Percentiles rank a stretch among this genome's conserved stretches.
Conservation (phyloP, 371 early-diverging fungal species). For the Apophysomyces ossiformis region DNA sequence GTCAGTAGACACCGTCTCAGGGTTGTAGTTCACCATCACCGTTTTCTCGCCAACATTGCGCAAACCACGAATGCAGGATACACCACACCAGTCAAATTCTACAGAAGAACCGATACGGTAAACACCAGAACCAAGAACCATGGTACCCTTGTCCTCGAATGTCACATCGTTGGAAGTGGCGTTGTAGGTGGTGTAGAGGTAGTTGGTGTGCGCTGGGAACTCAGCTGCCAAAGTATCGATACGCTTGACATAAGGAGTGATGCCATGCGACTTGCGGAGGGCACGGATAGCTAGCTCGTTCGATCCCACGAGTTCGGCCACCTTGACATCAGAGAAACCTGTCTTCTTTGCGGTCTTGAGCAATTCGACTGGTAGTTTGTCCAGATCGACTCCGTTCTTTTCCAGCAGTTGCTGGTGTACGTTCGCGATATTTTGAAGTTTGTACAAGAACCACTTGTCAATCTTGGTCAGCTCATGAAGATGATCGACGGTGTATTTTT, state of each 20-base stretch:
- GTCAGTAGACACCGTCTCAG: slow-evolving; percentile 96
- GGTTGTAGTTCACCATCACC: slow-evolving; percentile 97
- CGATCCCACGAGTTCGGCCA: slow-evolving; percentile 66
- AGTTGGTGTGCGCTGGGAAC: slow-evolving; percentile 92
- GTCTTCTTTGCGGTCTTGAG: slow-evolving; percentile 78
- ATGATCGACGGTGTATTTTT: slow-evolving; percentile 83
- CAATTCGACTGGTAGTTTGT: slow-evolving; percentile 55
- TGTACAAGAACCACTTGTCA: slow-evolving; percentile 95
- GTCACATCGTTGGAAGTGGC: slow-evolving; percentile 81
- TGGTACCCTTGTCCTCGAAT: slow-evolving; percentile 86
- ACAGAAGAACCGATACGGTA: slow-evolving; percentile 95
- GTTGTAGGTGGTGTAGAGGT: slow-evolving; percentile 93
- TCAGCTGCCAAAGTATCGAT: slow-evolving; percentile 95
- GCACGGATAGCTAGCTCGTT: slow-evolving; percentile 71
- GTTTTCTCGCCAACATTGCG: slow-evolving; percentile 82
- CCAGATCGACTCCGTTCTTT: slow-evolving; percentile 41
- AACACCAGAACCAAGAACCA: slow-evolving; percentile 96
- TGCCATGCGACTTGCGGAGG: slow-evolving; percentile 64
- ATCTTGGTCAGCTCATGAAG: slow-evolving; percentile 90
- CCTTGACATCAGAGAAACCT: slow-evolving; percentile 90
- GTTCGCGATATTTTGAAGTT: slow-evolving; percentile 84
- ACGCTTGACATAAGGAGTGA: slow-evolving; percentile 89
- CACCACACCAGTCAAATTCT: slow-evolving; percentile 96
- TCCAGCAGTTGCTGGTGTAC: slow-evolving; percentile 58
- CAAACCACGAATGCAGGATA: slow-evolving; percentile 80